phyloP scores from a whole-genome alignment of 2,329 filamentous ascomycete genomes.

The Orbilia oligospora region DNA sequence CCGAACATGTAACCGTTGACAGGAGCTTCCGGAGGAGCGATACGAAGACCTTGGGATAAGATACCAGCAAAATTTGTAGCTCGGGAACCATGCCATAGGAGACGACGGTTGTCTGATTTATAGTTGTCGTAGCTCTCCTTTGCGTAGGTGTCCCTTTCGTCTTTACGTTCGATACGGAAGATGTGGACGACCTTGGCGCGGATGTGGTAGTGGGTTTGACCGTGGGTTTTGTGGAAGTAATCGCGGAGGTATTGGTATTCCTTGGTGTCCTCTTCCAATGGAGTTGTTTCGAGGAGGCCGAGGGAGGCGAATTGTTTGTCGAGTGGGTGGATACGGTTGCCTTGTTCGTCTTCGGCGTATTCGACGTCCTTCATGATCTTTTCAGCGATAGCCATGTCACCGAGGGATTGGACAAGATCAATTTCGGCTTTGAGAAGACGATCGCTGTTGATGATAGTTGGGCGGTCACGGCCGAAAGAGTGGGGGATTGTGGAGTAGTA shows the following conservation, averaged over 20 bases:
- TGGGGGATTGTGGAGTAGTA: constrained; percentile 90
- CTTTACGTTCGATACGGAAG: constrained; percentile 83
- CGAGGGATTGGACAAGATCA: constrained; percentile 83
- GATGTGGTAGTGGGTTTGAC: constrained; percentile 74
- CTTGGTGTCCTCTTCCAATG: constrained; percentile 72
- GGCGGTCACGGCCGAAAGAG: constrained; percentile 80
- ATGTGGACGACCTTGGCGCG: constrained; percentile 78
- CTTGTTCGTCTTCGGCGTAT: constrained; percentile 69
- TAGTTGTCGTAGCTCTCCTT: constrained; percentile 69
- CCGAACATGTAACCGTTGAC: constrained; percentile 88
- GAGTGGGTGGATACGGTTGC: constrained; percentile 74
- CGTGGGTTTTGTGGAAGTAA: constrained; percentile 78
- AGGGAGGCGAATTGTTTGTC: constrained; percentile 81
- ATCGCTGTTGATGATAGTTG: constrained; percentile 76
- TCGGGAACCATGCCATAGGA: constrained; percentile 90
- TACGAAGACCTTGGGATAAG: constrained; percentile 87
- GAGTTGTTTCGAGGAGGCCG: constrained; percentile 81
- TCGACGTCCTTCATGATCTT: constrained; percentile 81
- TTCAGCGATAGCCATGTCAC: constrained; percentile 84
- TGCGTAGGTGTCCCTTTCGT: constrained; percentile 79
- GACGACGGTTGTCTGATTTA: constrained; percentile 76
- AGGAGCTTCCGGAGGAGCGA: constrained; percentile 87
- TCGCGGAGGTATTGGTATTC: constrained; percentile 78
- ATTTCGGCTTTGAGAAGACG: constrained; percentile 79
- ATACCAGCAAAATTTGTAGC: constrained; percentile 90